Evolutionary conservation across 2,329 filamentous ascomycete genomes (phyloP), one percentile per base, ranked within the genome.

Genomic region (Coccinonectria pachysandricola): DNA sequence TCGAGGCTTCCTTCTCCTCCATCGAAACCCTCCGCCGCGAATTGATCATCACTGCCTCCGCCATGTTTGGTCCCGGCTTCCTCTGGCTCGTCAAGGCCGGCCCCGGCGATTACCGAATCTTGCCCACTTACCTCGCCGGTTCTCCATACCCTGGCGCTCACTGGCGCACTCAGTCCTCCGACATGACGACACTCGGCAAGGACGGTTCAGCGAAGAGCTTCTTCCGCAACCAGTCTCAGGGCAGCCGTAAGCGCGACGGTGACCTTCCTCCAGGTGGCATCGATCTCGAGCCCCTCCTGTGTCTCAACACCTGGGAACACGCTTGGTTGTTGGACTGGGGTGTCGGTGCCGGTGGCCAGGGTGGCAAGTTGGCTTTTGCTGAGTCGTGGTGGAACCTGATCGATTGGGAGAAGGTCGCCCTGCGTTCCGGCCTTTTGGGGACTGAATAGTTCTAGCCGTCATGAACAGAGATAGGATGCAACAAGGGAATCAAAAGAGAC

Each of bases 61-160:
- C 76, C 60, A 95, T 96, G 86, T 96, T 98, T 62, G 91, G 88
- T 28, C 87, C 88, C 1, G 91, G 91, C 39, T 96, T 92, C 60
- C 81, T 96, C 51, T 98, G 91, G 91, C 77, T 98, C 35, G 82
- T 95, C 48, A 73, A 74, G 57, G 52, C 46, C 42, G 56, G 48
- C 28, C 49, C 54, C 34, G 45, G 42, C 50, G 64, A 63, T 43
- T 67, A 65, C 60, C 75, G 77, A 46, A 71, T 98, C 48, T 68
- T 98, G 32, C 70, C 75, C 44, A 98, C 91, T 31, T 98, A 96
- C 64, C 74, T 87, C 34, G 87, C 88, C 31, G 91, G 91, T 31
- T 83, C 81, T 6, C 91, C 91, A 4, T 91, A 88, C 57, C 73
- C 82, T 4, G 77, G 74, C 36, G 88, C 87, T 17, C 83, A 94